Evolutionary conservation across 352 stramenopile genomes (phyloP).

Genomic region (Phytophthora multivora): DNA sequence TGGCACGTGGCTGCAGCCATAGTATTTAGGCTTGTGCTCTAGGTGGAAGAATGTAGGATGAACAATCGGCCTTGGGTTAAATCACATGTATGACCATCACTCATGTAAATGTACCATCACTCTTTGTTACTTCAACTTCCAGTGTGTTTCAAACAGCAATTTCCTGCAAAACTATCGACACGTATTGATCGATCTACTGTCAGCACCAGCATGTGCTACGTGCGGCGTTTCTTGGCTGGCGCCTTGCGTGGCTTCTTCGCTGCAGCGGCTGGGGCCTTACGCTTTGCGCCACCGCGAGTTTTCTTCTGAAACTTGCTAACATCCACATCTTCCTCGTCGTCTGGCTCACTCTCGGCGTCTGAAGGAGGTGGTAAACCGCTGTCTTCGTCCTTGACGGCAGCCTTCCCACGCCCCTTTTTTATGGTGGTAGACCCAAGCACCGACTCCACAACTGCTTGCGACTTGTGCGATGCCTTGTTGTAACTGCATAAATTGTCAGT

Average conservation of each 20-base stretch:
- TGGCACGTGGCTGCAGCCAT: conserved; percentile 33
- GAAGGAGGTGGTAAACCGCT: conserved; percentile 57
- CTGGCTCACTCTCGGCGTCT: conserved; percentile 73
- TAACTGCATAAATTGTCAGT: no score
- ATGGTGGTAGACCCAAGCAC: conserved; percentile 69
- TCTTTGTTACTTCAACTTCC: conserved; percentile 5
- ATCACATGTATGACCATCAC: no score
- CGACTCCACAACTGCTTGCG: conserved; percentile 93
- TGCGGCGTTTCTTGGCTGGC: conserved; percentile 61
- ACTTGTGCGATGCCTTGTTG: conserved; percentile 93
- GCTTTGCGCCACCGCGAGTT: conserved; percentile 49
- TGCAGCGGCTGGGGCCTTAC: conserved; percentile 47
- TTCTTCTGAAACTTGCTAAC: conserved; percentile 89
- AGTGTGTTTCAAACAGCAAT: conserved; percentile 5
- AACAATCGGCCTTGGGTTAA: not conserved
- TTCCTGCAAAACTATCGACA: conserved; percentile 29
- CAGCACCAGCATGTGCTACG: conserved; percentile 20
- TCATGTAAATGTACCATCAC: not conserved
- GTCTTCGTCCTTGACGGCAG: conserved; percentile 46
- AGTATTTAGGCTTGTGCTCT: not conserved
- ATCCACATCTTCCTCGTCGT: conserved; percentile 67
- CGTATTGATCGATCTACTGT: conserved; percentile 15
- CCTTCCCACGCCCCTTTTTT: conserved; percentile 75
- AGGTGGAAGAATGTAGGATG: not conserved
- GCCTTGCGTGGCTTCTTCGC: conserved; percentile 59